Base-by-base conservation (phyloP, 495 filamentous ascomycete species). In the Aspergillus avenaceus region DNA sequence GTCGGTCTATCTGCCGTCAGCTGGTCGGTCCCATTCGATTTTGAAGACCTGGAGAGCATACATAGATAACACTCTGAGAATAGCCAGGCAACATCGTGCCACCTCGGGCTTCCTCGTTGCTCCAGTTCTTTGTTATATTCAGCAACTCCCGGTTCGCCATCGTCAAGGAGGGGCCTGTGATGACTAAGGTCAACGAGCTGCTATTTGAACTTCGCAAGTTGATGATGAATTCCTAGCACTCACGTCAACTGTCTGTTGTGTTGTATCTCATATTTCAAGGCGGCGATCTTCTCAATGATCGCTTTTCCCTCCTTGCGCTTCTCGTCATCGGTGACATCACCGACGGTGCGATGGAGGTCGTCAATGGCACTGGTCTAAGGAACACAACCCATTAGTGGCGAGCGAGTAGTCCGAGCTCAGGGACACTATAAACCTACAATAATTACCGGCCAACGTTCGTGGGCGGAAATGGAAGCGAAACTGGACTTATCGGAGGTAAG, bases 61-160 rank as follows among this genome's bases (percentile, higher is more conserved):
- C 95, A 97, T 16, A 98, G 78, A 61, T 97, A 98, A 73, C 93
- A 97, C 73, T 98, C 93, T 19, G 84, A 73, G 67, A 79, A 98
- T 8, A 97, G 80, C 93, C 93, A 98, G 2, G 90, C 72, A 5
- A 83, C 83, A 45, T 86, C 74, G 65, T 88, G 86, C 93, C 93
- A 98, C 26, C 77, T 83, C 0, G 86, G 84, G 47, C 75, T 77
- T 36, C 86, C 88, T 13, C 90, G 77, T 52, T 82, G 67, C 50
- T 86, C 78, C n/a, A 97, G 71, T 64, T 97, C 90, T 47, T 82
- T 64, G 64, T 97, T 98, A 67, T 97, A 97, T 9, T 74, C 72
- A n/a, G 76, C 76, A 29, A 96, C 82, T 62, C 95, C 93, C 12
- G 81, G 67, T 37, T 78, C 63, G 19, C 88, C 90, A 65, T 97